phyloP scores from a whole-genome alignment of 345 rosid species.

The Salix purpurea region DNA sequence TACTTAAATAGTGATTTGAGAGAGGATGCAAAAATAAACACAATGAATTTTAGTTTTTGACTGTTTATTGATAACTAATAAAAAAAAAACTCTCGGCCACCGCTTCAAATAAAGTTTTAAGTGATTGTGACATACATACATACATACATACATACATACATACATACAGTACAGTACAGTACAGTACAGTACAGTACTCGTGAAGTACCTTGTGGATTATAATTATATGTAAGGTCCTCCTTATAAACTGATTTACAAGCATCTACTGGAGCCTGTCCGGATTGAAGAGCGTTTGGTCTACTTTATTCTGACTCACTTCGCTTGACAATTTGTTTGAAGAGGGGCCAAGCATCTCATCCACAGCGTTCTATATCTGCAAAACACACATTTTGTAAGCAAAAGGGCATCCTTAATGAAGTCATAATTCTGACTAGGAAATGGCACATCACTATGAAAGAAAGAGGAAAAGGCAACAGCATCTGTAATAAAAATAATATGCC shows the following conservation, averaged over 20 bases:
- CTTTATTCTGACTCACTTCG: conserved; percentile 12
- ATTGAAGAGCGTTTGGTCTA: neutral
- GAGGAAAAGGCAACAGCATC: neutral
- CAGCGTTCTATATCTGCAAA: neutral
- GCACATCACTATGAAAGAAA: neutral
- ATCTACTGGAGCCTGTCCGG: neutral
- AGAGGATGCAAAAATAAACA: too few relatives aligned
- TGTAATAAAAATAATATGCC: neutral
- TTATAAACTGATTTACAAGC: conserved; percentile 21
- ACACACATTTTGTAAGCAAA: neutral
- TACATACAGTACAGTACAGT: too few relatives aligned
- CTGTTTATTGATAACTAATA: too few relatives aligned
- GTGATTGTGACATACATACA: too few relatives aligned
- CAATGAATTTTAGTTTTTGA: too few relatives aligned
- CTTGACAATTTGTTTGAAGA: neutral
- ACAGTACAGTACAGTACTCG: too few relatives aligned
- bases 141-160: too few relatives aligned
- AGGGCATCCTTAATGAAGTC: neutral
- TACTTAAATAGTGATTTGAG: too few relatives aligned
- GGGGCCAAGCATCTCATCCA: neutral
- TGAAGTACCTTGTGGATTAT: neutral
- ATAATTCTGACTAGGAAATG: neutral
- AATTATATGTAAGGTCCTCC: neutral
- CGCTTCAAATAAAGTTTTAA: too few relatives aligned
- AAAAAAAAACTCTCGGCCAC: too few relatives aligned